These are phyloP conservation scores for Aspergillus phoenicis DNA, from an alignment of 2,329 filamentous ascomycete genomes.

Conservation along the genomic window DNA sequence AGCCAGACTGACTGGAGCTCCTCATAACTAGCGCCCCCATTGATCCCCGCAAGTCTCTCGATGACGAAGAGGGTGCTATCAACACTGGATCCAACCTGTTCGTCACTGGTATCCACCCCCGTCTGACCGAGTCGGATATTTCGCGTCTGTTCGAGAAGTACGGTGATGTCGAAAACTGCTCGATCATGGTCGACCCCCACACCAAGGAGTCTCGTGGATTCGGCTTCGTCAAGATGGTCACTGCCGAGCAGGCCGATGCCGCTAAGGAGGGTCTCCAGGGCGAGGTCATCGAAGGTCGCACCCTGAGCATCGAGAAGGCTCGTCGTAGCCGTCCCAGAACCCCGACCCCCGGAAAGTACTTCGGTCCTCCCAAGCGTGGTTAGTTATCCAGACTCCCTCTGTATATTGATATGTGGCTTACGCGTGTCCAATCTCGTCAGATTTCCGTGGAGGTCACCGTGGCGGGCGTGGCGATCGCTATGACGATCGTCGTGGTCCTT, in stretches of 20 bases:
- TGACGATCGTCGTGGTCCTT: slow-evolving; percentile 58
- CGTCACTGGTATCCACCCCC: slow-evolving; percentile 95
- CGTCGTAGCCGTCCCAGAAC: slow-evolving; percentile 92
- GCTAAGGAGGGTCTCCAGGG: slow-evolving; percentile 95
- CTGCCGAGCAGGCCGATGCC: slow-evolving; percentile 90
- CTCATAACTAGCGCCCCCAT: slow-evolving; percentile 40
- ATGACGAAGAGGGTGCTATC: slow-evolving; percentile 73
- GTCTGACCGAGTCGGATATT: slow-evolving; percentile 85
- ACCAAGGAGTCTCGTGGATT: slow-evolving; percentile 98
- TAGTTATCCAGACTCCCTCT: slow-evolving; percentile 43
- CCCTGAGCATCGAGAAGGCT: slow-evolving; percentile 97
- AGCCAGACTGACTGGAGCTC: not conserved
- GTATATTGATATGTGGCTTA: not conserved
- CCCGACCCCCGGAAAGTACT: slow-evolving; percentile 98
- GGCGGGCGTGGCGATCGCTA: slow-evolving; percentile 52
- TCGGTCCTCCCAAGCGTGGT: slow-evolving; percentile 97
- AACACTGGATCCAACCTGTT: slow-evolving; percentile 99
- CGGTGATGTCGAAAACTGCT: slow-evolving; percentile 97
- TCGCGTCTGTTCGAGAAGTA: slow-evolving; percentile 98
- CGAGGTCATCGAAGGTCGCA: slow-evolving; percentile 91
- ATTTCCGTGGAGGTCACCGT: slow-evolving; percentile 46
- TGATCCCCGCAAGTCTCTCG: slow-evolving; percentile 48
- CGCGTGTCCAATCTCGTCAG: slow-evolving; percentile 20
- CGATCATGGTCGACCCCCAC: slow-evolving; percentile 99
- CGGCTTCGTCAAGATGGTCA: slow-evolving; percentile 99